Conservation (phyloP, 2,329 filamentous ascomycete genomes). For the Ophiostoma perfectum region DNA sequence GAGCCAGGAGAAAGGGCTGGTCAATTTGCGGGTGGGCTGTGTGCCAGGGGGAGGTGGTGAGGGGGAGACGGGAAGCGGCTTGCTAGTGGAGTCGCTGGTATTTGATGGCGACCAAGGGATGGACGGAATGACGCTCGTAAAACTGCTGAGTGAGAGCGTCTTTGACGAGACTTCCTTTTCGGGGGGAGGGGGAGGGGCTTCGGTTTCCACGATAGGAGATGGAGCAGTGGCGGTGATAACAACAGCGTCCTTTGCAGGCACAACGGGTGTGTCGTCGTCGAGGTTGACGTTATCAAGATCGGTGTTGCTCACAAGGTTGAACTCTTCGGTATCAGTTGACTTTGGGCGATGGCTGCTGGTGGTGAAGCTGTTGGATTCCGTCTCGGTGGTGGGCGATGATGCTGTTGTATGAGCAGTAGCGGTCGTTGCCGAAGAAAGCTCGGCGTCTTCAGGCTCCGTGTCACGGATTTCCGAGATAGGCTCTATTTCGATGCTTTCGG, state of each 20-base stretch:
- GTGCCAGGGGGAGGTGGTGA: conserved; percentile 32
- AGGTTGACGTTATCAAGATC: conserved; percentile 60
- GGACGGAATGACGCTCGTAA: conserved; percentile 66
- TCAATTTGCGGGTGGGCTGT: conserved; percentile 61
- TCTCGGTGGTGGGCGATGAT: conserved; percentile 6
- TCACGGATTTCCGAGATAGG: conserved; percentile 27
- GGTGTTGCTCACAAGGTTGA: conserved; percentile 41
- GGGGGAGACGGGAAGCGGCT: conserved; percentile 34
- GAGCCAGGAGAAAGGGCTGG: conserved; percentile 82
- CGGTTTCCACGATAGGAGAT: neutral
- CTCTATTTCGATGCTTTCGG: conserved; percentile 25
- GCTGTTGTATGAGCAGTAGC: conserved; percentile 7
- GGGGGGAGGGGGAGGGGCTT: conserved; percentile 8
- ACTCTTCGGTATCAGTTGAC: conserved; percentile 38
- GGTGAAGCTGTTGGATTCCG: conserved; percentile 7
- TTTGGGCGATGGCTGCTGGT: conserved; percentile 29
- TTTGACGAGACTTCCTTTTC: conserved; percentile 42
- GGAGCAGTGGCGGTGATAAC: neutral
- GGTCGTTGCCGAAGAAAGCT: conserved; percentile 3
- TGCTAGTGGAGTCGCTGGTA: conserved; percentile 45
- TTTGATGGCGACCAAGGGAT: conserved; percentile 61
- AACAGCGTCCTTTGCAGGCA: conserved; percentile 12
- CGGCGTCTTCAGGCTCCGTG: conserved; percentile 25
- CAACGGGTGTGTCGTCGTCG: conserved; percentile 47
- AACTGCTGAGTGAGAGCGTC: conserved; percentile 60